These are phyloP conservation scores for Boletales sp. DNA, from an alignment of 768 basidiomycete genomes.

Conservation along the genomic window DNA sequence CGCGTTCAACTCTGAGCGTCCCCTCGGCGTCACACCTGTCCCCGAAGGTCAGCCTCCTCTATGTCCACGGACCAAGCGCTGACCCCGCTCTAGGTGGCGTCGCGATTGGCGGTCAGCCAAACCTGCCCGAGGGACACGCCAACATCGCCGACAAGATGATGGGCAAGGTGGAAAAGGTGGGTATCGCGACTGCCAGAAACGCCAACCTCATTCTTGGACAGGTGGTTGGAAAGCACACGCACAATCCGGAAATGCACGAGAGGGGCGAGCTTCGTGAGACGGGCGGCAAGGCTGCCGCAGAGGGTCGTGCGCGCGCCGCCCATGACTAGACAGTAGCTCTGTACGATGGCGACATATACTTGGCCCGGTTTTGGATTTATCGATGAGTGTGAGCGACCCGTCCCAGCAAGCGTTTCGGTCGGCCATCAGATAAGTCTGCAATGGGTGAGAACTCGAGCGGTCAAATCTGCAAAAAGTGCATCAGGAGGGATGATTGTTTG, in stretches of 20 bases:
- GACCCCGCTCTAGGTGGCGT: conserved; percentile 21
- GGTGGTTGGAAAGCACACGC: conserved; percentile 47
- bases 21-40: conserved; percentile 35
- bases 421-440: too few relatives aligned
- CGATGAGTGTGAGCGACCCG: too few relatives aligned
- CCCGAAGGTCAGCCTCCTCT: conserved; percentile 26
- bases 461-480: too few relatives aligned
- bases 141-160: conserved; percentile 49
- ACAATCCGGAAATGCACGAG: conserved; percentile 51
- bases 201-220: conserved; percentile 18
- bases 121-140: conserved; percentile 35
- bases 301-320: conserved; percentile 37
- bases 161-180: conserved; percentile 57
- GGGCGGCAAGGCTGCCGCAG: conserved; percentile 46
- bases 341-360: not conserved
- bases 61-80: not conserved
- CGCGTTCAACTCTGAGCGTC: conserved; percentile 33
- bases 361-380: too few relatives aligned
- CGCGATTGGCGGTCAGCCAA: conserved; percentile 20
- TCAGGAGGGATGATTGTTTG: too few relatives aligned
- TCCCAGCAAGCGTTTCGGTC: too few relatives aligned
- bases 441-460: too few relatives aligned
- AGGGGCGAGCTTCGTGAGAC: conserved; percentile 54
- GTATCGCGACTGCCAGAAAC: not conserved
- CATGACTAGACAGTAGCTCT: conserved; percentile 31